Base-by-base conservation (phyloP, 805 yeast species). In the Torulaspora microellipsoides region DNA sequence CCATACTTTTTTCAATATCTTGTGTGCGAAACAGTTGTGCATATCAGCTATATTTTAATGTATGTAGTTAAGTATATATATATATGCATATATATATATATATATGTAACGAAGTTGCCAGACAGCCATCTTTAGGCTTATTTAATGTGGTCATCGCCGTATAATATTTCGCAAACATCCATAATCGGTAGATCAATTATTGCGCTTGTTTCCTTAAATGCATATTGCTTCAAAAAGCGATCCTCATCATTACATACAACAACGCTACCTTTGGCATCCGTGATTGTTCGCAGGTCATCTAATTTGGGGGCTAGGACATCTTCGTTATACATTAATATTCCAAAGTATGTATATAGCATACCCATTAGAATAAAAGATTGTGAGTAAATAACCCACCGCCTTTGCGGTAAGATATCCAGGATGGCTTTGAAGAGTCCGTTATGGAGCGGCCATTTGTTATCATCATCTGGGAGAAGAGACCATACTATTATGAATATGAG, bases 331-430 rank as follows among this genome's bases (percentile, higher is more conserved):
- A 80, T 63, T 1, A 81, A 80, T 34, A 90, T 64, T 8, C 81
- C 86, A 1, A 84, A 68, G 60, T 90, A 91, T 0, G 75, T 76
- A 57, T 78, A 89, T 13, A 81, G 65, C 88, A 90, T 81, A 9
- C 73, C 61, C 73, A 86, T 78, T 27, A 91, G 65, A 4, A 83
- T 72, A 51, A 77, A 78, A 11, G 86, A 72, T 3, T 96, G 95
- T 2, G 85, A 62, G 1, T 87, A 85, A 29, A 85, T 59, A 2
- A 95, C 82, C 99, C 98, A 93, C 81, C 90, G 85, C 52, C 95
- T 72, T 27, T 91, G 85, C 0, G 98, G 98, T 81, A 89, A 55
- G 74, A 77, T 14, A 83, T 77, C 13, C 80, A 81, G 27, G 78
- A 51, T 8, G 54, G 54, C 44, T 78, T 72, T 33, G 41, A 46